Base-by-base conservation (phyloP, 1,139 yeast genomes). In the Spencermartinsiella ligniputridi region DNA sequence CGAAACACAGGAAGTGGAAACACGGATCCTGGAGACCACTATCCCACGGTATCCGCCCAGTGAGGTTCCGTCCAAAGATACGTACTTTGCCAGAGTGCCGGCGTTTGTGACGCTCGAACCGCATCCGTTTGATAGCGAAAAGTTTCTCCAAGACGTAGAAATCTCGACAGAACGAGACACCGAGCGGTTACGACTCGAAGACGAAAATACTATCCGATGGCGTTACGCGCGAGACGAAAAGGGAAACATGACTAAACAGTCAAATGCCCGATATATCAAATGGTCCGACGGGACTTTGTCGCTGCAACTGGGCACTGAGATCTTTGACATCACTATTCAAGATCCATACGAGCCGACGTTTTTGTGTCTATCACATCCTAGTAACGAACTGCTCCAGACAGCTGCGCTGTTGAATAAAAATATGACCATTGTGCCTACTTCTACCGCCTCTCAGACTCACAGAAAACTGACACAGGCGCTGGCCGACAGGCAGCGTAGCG, bases 231-330 rank as follows among this genome's bases (percentile, higher is more conserved):
- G 77, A 41, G 79, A 77, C 39, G 78, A 76, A 37, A 69, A 76
- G 43, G 85, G 79, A 21, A 74, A 77, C 46, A 79, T 85, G 53
- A 56, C 60, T 56, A 86, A 86, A 57, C 95, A 89, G 62, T 83
- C 95, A 4, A 92, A 92, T 60, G 83, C 97, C 2, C 89, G 92
- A 60, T 81, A 90, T 47, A 76, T 92, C 24, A 83, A 86, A 62
- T 92, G 99, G 99, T 83, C 85, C 46, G 97, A 92, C 65, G 99
- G 98, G 0, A 74, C 86, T 3, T 66, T 83, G 52, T 88, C 97
- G 2, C 70, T 92, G 50, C 90, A 88, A 57, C 70, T 94, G 37
- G 99, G 99, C 16, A 75, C 73, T 40, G 98, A 92, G 65, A 75
- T 84, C 54, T 92, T 90, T 57, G 97, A 90, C 61, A 81, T 87